Conservation (phyloP, 2,329 filamentous ascomycete genomes). For the Erysiphe pulchra region DNA sequence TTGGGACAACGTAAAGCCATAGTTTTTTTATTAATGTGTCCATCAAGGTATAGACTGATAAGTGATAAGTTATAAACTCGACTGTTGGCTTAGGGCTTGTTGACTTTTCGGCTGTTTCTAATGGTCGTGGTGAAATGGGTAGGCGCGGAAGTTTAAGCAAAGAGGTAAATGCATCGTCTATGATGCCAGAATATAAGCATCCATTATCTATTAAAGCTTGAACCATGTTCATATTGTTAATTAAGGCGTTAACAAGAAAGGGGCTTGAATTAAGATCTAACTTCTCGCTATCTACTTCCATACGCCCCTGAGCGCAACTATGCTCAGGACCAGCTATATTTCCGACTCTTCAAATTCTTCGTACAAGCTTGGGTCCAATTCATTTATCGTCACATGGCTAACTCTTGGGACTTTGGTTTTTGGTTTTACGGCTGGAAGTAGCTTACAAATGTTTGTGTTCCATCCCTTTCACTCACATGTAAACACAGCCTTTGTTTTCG, state of each 20-base stretch:
- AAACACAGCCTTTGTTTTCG: background rate
- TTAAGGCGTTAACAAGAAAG: background rate
- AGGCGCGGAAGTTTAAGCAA: background rate
- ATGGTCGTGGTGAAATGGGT: background rate
- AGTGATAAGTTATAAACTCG: background rate
- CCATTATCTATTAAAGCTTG: background rate
- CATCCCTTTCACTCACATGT: background rate
- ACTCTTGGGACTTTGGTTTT: no score
- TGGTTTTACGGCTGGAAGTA: background rate
- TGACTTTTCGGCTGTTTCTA: background rate
- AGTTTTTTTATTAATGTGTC: background rate
- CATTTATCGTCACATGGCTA: no score
- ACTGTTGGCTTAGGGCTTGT: background rate
- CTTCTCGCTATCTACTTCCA: background rate
- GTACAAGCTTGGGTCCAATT: no score
- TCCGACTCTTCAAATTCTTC: background rate
- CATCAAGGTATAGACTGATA: background rate
- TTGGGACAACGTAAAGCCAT: background rate
- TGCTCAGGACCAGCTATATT: background rate
- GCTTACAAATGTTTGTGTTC: background rate
- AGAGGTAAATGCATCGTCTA: background rate
- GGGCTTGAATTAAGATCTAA: background rate
- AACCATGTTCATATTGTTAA: background rate
- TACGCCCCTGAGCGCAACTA: background rate
- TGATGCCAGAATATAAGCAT: background rate